Conservation (phyloP, 2,329 filamentous ascomycete genomes). For the Penicillium griseofulvum region DNA sequence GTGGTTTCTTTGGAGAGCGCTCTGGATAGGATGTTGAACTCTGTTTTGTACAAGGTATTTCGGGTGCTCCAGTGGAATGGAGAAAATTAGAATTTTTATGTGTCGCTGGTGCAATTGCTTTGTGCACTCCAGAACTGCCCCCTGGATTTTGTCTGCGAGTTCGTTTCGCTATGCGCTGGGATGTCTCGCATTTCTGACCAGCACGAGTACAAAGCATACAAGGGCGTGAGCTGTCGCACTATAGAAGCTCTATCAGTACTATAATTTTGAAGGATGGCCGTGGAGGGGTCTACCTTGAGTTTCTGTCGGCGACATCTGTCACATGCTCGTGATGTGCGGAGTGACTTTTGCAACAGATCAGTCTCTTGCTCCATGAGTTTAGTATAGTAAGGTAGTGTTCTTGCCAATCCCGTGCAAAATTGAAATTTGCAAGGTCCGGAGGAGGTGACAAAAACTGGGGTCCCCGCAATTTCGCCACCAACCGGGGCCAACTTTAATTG, state of each 20-base stretch:
- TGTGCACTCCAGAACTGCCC: not conserved
- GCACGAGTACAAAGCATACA: conserved; percentile 19
- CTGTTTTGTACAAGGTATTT: not conserved
- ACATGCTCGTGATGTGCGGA: conserved; percentile 16
- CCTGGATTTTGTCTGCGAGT: not conserved
- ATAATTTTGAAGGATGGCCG: conserved; percentile 35
- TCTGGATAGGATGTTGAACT: not conserved
- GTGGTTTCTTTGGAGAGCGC: conserved; percentile 10
- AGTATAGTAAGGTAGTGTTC: not conserved
- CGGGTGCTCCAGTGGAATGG: not conserved
- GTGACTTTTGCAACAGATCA: not conserved
- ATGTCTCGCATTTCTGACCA: conserved; percentile 18
- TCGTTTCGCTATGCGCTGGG: conserved; percentile 1
- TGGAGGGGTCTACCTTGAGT: conserved; percentile 33
- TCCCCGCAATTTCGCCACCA: conserved; percentile 3
- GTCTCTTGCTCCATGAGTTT: not conserved
- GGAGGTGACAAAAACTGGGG: not conserved
- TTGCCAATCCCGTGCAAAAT: too few species aligned
- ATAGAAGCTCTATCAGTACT: not conserved
- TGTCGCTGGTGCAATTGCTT: conserved; percentile 2
- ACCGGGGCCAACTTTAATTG: too few species aligned
- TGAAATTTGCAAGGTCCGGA: not conserved
- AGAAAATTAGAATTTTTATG: too few species aligned
- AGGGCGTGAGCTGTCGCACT: conserved; percentile 54
- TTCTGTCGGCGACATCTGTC: conserved; percentile 22